Base-by-base conservation (phyloP, 2,329 filamentous ascomycete genomes). In the Scedosporium dehoogii region DNA sequence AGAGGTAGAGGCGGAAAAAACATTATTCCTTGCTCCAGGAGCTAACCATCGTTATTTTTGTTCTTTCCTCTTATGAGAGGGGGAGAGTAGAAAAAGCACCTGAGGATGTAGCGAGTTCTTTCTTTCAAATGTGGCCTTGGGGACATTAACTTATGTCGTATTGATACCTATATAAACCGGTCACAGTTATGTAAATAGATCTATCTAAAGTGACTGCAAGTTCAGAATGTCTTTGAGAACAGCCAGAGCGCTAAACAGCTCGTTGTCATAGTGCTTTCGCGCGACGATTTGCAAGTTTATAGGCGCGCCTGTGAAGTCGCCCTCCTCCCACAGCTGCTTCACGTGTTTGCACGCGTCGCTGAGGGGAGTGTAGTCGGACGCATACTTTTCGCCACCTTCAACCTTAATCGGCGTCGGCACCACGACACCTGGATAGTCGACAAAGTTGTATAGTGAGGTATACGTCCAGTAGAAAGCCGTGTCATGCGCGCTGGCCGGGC, bases 381-480 rank as follows among this genome's bases (percentile, higher is more conserved):
- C 63, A 3, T 73, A 73, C 1, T 53, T 42, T 62, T 74, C 73
- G 6, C 65, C 63, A 1, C 68, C 70, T 59, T 70, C 68, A 6
- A 71, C 70, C 61, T 63, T 70, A 33, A 75, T 64, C 0, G 73
- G 71, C 1, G 73, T 75, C 0, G 73, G 74, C 0, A 76, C 44
- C 0, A 73, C 72, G 0, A 70, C 72, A 0, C 71, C 73, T 0
- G 74, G 73, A 27, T 72, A 74, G 63, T 76, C 74, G 1, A 76
- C 67, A 14, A 74, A 69, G 21, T 75, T 75, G 61, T 70, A 76
- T 2, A 75, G 67, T 2, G 72, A 71, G 1, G 74, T 75, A 64
- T 76, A 75, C 0, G 71, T 73, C 73, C 73, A 74, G 65, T 74
- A 71, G 5, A 71, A 66, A 0, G 70, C 69, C 10, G 73, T 73